Percentiles rank a stretch among this genome's conserved stretches.
Conservation (phyloP, 2,329 filamentous ascomycete species). For the Calonectria crousiana region DNA sequence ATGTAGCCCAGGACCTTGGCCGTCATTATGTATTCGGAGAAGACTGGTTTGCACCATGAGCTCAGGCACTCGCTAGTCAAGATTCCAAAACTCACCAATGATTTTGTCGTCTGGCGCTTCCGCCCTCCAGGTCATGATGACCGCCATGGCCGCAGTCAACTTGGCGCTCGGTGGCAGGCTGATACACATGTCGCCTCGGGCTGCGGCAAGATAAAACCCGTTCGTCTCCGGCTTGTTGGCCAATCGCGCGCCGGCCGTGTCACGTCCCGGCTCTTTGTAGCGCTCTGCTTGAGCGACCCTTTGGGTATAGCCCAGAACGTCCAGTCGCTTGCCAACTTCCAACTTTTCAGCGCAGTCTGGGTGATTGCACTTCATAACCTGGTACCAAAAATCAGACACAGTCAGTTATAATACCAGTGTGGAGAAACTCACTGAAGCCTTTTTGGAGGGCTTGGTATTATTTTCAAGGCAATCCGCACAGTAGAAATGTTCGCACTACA, state of each 20-base stretch:
- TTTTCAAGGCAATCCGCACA: constrained; percentile 42
- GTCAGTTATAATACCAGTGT: too few species aligned
- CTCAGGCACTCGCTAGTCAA: rapidly evolving
- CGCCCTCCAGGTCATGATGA: constrained; percentile 48
- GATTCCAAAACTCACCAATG: constrained; percentile 46
- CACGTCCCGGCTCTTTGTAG: constrained; percentile 39
- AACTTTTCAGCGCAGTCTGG: neutral
- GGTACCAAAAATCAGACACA: neutral
- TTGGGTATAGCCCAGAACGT: constrained; percentile 8
- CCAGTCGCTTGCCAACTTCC: neutral
- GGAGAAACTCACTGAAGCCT: neutral
- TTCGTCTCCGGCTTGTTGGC: constrained; percentile 11
- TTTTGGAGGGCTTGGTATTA: rapidly evolving
- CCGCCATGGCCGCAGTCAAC: constrained; percentile 45
- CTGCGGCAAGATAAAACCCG: constrained; percentile 40
- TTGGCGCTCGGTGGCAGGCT: constrained; percentile 47
- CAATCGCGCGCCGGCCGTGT: constrained; percentile 36
- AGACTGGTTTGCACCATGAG: constrained; percentile 44
- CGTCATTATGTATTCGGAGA: constrained; percentile 49
- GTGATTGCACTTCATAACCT: neutral
- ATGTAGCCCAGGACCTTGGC: constrained; percentile 52
- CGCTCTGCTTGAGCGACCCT: rapidly evolving
- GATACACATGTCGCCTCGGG: neutral
- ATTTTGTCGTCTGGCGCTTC: constrained; percentile 53
- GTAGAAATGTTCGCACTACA: constrained; percentile 50